Evolutionary conservation across 805 yeast genomes (phyloP).

Genomic region (Wickerhamia fluorescens): DNA sequence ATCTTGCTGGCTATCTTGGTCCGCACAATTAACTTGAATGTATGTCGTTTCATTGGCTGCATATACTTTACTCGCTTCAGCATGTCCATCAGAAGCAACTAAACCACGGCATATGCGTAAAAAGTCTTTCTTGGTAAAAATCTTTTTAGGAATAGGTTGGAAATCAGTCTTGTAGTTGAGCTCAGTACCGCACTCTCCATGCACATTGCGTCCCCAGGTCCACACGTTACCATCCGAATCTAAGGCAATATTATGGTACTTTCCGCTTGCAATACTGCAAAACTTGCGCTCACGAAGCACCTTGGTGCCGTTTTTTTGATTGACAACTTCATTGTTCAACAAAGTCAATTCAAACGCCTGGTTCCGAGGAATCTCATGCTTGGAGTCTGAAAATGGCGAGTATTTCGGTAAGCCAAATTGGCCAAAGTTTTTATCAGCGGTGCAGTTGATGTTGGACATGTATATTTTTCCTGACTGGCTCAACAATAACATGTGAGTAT

Average conservation of each 20-base stretch:
- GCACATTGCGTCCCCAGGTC: slow-evolving; percentile 79
- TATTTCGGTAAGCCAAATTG: slow-evolving; percentile 77
- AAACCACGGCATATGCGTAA: slow-evolving; percentile 17
- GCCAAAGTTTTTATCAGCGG: slow-evolving; percentile 46
- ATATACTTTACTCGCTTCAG: slow-evolving; percentile 44
- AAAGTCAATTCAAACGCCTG: slow-evolving; percentile 44
- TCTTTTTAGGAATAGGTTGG: slow-evolving; percentile 60
- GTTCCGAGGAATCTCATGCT: slow-evolving; percentile 27
- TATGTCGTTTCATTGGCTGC: slow-evolving; percentile 61
- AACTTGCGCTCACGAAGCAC: slow-evolving; percentile 38
- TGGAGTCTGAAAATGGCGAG: slow-evolving; percentile 60
- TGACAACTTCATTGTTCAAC: slow-evolving; percentile 42
- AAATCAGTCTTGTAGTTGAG: slow-evolving; percentile 60
- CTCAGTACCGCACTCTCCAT: slow-evolving; percentile 78
- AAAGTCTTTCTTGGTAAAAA: slow-evolving; percentile 11
- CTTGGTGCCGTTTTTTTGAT: slow-evolving; percentile 12
- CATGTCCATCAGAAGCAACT: slow-evolving; percentile 30
- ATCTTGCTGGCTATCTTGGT: slow-evolving; percentile 11
- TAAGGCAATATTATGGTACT: slow-evolving; percentile 62
- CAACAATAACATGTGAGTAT: slow-evolving; percentile 59
- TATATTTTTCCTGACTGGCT: slow-evolving; percentile 55
- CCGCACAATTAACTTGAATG: slow-evolving; percentile 17
- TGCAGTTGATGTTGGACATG: slow-evolving; percentile 53
- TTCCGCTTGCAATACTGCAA: slow-evolving; percentile 63
- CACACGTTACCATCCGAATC: slow-evolving; percentile 64